Conservation (phyloP, 768 basidiomycete species). For the Suillus spraguei region DNA sequence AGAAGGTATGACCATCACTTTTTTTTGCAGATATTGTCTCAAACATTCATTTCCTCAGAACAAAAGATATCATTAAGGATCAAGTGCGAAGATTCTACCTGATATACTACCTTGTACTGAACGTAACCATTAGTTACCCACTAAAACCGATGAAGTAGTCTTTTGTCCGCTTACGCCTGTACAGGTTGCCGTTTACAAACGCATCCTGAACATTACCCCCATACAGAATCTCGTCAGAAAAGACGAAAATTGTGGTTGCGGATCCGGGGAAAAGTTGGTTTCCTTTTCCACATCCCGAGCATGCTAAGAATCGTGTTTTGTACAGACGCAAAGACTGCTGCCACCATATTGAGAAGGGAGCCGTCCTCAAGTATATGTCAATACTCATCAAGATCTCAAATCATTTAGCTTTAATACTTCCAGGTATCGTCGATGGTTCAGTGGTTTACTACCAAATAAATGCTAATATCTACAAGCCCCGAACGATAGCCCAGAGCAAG, state of each 20-base stretch:
- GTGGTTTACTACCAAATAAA: constrained; percentile 8
- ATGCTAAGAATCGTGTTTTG: constrained; percentile 18
- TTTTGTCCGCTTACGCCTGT: constrained; percentile 84
- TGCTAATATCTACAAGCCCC: constrained; percentile 47
- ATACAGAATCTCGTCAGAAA: constrained; percentile 74
- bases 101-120: neutral
- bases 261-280: constrained; percentile 56
- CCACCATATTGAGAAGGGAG: constrained; percentile 44
- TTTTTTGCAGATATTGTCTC: neutral
- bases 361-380: constrained; percentile 76
- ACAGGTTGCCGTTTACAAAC: constrained; percentile 76
- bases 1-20: constrained; percentile 55
- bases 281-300: neutral
- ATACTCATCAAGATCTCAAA: constrained; percentile 89
- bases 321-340: constrained; percentile 64
- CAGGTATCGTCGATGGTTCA: constrained; percentile 47
- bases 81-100: constrained; percentile 44
- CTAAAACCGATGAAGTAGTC: constrained; percentile 88
- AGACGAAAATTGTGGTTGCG: constrained; percentile 76
- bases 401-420: constrained; percentile 85
- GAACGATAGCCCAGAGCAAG: constrained; percentile 71
- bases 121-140: constrained; percentile 61
- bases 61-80: constrained; percentile 74
- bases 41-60: constrained; percentile 39
- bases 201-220: constrained; percentile 60